phyloP scores from a whole-genome alignment of 495 filamentous ascomycete genomes.

The Neurospora sp. region DNA sequence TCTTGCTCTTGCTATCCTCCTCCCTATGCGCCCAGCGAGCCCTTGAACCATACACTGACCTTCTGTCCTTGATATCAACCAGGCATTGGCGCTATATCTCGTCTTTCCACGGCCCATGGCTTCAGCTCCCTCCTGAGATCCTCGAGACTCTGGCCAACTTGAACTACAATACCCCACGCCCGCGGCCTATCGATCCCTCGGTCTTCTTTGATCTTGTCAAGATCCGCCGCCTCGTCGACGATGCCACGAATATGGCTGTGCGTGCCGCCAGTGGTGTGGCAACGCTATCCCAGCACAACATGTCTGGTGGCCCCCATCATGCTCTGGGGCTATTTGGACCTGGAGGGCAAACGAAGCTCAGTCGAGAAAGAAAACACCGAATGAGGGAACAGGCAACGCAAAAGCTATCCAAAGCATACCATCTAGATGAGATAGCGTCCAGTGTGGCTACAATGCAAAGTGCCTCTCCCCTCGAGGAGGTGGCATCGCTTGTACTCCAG shows the following conservation, averaged over 20 bases:
- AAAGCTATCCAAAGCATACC: conserved; percentile 64
- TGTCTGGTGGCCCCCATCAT: conserved; percentile 41
- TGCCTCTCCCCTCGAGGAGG: conserved; percentile 67
- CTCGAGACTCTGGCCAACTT: conserved; percentile 67
- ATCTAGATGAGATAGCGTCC: conserved; percentile 68
- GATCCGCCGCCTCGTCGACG: conserved; percentile 65
- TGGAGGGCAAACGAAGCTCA: conserved; percentile 53
- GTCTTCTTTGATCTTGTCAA: conserved; percentile 77
- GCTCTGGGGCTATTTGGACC: conserved; percentile 47
- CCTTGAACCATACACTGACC: not conserved
- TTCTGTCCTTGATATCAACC: not conserved
- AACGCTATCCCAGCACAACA: conserved; percentile 48
- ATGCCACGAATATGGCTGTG: conserved; percentile 65
- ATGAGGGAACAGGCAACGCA: conserved; percentile 70
- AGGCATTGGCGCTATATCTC: conserved; percentile 81
- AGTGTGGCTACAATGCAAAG: conserved; percentile 78
- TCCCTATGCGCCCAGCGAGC: not conserved
- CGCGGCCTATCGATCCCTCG: conserved; percentile 66
- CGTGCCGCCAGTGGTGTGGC: conserved; percentile 63
- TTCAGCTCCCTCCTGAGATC: conserved; percentile 73
- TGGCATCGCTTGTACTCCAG: conserved; percentile 61
- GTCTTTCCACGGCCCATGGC: conserved; percentile 75
- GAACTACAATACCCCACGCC: conserved; percentile 66
- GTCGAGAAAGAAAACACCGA: conserved; percentile 58
- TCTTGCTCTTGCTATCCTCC: not conserved